Evolutionary conservation across 805 yeast species (phyloP), one percentile per base, ranked within the genome.

Genomic region (Scheffersomyces ergatensis): DNA sequence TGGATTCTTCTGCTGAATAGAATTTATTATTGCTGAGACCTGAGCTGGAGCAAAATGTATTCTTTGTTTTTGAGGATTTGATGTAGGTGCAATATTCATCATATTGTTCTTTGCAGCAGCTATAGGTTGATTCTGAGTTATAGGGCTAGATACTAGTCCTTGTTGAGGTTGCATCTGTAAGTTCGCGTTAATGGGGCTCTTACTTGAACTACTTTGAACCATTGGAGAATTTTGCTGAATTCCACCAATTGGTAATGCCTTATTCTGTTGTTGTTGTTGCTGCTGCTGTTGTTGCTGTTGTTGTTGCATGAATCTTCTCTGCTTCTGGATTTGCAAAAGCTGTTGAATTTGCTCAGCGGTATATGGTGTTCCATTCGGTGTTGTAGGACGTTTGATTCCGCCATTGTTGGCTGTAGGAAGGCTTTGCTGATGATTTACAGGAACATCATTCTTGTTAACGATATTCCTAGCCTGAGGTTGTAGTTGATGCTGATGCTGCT

Each of bases 1-100:
- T 1, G 89, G 89, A 54, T 82, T 77, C 50, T 80, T 80, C n/a
- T 74, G 62, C 54, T 82, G 85, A 39, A 82, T 82, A 34, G 82
- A 79, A 48, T 71, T 77, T 42, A 82, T 77, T 32, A 82, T 74
- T 1, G 85, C 82, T 8, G 85, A 74, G 3, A 82, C 84, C 49
- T 82, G 87, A 1, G 81, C 77, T 12, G 82, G 78, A 0, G 80
- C 75, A 57, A 80, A 76, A 33, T 66, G 70, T 16, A 69, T 59
- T 23, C 71, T 51, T 11, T 68, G 61, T 38, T 66, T 63, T 11
- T 24, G 35, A n/a, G 34, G 25, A 14, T 39, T 40, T 9, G 43
- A 34, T 24, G 46, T 34, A 56, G 62, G 50, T 37, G 42, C 9
- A 29, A 29, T 18, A 29, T 14, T 29, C 17, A 15, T 14, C 7